Base-by-base conservation (phyloP, 2,329 filamentous ascomycete species). In the Aspergillus pseudoviridinutans region DNA sequence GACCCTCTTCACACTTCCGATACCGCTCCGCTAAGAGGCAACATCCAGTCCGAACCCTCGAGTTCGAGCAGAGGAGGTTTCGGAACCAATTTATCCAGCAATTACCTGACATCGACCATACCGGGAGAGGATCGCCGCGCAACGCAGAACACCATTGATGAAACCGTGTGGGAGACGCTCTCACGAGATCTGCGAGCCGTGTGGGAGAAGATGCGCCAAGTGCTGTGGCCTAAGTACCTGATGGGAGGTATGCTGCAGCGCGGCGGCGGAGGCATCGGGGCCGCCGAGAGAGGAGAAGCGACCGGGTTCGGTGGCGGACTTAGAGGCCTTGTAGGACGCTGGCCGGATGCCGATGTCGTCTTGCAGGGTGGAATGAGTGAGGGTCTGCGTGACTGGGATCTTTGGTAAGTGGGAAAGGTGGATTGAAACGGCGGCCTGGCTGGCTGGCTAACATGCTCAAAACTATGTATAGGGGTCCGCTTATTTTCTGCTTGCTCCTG, bases 131-230 rank as follows among this genome's bases (percentile, higher is more conserved):
- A 99, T 79, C 89, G 94, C 55, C 85, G 89, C 62, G 92, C 94
- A 17, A 85, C 92, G 7, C 87, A 88, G 64, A 96, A 95, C 78
- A 99, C 94, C 49, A 95, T 99, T 74, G 94, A 99, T 75, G 94
- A 99, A 78, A 88, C 87, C 1, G 94, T 99, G 44, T 99, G 94
- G 94, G 91, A 93, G 47, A 99, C 94, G n/a, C 81, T 99, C 59
- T 91, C 90, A 53, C 88, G 94, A 65, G 94, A 99, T 74, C 79
- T 99, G 64, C 78, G 93, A 7, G 94, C 92, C 27, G 91, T 97
- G 38, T 97, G 94, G 93, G 90, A 91, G 78, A 99, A 99, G 82
- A 91, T 99, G 87, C 88, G 90, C 74, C 93, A 97, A 80, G 94
- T 99, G 42, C 85, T 99, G 59, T 99, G 91, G 77, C 94, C 94